Evolutionary conservation across 108 stramenopile genomes (phyloP).

Genomic region (Conticribra weissflogii): DNA sequence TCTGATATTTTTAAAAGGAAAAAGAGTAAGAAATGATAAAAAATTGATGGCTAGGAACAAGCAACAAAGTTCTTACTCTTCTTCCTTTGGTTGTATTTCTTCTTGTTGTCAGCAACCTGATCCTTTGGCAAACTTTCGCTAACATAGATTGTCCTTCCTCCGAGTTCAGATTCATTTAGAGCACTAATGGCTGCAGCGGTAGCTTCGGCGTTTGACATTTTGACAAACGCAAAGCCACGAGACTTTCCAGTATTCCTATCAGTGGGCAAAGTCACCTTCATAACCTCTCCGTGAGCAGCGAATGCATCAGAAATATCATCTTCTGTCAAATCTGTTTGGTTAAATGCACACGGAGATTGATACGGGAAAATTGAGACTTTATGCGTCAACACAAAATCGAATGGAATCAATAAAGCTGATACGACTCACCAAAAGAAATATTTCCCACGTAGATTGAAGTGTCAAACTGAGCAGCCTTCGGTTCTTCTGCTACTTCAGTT

Average conservation of each 20-base stretch:
- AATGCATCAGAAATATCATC: conserved; percentile 71
- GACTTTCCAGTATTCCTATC: conserved; percentile 68
- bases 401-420: not conserved
- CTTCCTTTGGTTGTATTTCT: conserved; percentile 15
- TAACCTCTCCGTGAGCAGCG: conserved; percentile 76
- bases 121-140: conserved; percentile 72
- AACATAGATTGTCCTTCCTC: conserved; percentile 69
- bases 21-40: conserved; percentile 2
- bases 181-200: conserved; percentile 61
- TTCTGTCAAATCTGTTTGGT: conserved; percentile 64
- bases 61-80: conserved; percentile 10
- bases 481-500: conserved; percentile 13
- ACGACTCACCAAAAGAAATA: conserved; percentile 44
- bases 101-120: conserved; percentile 39
- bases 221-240: conserved; percentile 91
- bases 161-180: conserved; percentile 55
- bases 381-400: not conserved
- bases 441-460: conserved; percentile 46
- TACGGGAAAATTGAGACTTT: not conserved
- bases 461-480: conserved; percentile 24
- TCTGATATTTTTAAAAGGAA: conserved; percentile 1
- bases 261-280: conserved; percentile 81
- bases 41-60: not conserved
- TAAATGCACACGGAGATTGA: not conserved
- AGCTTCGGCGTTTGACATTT: conserved; percentile 71